phyloP scores from a whole-genome alignment of 345 rosid species.

The Salix viminalis region DNA sequence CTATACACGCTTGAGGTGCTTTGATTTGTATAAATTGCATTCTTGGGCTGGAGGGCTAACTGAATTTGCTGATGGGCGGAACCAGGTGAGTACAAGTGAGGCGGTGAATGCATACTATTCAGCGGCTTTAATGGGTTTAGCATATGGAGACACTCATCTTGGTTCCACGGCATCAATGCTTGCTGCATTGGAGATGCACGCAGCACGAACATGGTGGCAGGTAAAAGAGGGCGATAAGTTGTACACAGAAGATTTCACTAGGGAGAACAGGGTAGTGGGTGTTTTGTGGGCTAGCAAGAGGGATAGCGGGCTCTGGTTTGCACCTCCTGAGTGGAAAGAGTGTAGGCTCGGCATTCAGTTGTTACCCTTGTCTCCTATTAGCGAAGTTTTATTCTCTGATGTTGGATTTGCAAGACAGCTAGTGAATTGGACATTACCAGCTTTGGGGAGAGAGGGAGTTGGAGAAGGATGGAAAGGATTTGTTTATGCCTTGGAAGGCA shows the following conservation, averaged over 20 bases:
- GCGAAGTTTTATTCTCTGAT: slow-evolving; percentile 71
- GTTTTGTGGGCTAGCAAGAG: slow-evolving; percentile 87
- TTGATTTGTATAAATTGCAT: slow-evolving; percentile 83
- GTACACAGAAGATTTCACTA: slow-evolving; percentile 58
- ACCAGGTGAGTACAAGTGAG: slow-evolving; percentile 90
- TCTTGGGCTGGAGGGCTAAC: slow-evolving; percentile 97
- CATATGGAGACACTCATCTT: slow-evolving; percentile 82
- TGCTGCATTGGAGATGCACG: slow-evolving; percentile 75
- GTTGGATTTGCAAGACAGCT: slow-evolving; percentile 52
- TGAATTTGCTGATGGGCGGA: slow-evolving; percentile 79
- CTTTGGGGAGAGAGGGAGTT: slow-evolving; percentile 59
- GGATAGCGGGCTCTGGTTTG: slow-evolving; percentile 91
- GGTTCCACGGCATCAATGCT: slow-evolving; percentile 61
- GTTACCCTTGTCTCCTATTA: slow-evolving; percentile 61
- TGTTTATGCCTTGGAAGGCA: slow-evolving; percentile 70
- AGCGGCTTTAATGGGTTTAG: slow-evolving; percentile 84
- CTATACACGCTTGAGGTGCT: slow-evolving; percentile 77
- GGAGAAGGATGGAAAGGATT: slow-evolving; percentile 97
- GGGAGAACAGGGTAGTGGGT: slow-evolving; percentile 77
- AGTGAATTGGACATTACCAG: slow-evolving; percentile 75
- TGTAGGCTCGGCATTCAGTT: slow-evolving; percentile 87
- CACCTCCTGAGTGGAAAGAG: slow-evolving; percentile 72
- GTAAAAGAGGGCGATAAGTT: slow-evolving; percentile 55
- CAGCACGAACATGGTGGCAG: slow-evolving; percentile 92
- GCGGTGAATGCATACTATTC: slow-evolving; percentile 91